Evolutionary conservation across 768 basidiomycete species (phyloP).

Genomic region (Amanita rubescens): DNA sequence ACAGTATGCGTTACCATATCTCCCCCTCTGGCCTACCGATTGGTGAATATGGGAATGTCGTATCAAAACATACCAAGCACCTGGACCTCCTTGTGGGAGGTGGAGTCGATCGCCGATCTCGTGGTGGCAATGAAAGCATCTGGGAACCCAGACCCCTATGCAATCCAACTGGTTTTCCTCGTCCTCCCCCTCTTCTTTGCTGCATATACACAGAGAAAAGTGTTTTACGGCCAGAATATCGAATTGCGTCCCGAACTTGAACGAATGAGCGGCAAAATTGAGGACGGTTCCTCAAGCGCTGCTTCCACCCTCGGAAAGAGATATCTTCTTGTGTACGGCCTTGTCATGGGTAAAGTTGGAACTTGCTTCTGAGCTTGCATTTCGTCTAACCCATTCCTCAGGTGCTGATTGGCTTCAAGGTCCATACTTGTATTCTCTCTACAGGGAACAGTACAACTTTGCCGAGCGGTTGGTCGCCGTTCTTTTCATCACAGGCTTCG

Average conservation of each 20-base stretch:
- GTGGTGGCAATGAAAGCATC: background rate
- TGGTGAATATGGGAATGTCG: background rate
- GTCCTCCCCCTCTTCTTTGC: conserved; percentile 24
- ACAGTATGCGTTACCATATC: background rate
- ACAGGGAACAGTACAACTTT: conserved; percentile 59
- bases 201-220: conserved; percentile 25
- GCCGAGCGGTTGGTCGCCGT: conserved; percentile 59
- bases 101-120: background rate
- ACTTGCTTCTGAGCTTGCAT: background rate
- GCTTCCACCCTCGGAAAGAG: conserved; percentile 21
- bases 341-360: conserved; percentile 59
- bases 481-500: conserved; percentile 72
- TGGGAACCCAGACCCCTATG: conserved; percentile 25
- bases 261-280: background rate
- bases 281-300: background rate
- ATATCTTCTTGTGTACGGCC: conserved; percentile 61
- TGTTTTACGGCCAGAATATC: conserved; percentile 12
- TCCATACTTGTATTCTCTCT: conserved; percentile 71
- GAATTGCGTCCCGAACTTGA: background rate
- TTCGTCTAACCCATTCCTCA: conserved; percentile 16
- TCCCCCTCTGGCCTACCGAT: background rate
- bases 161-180: conserved; percentile 31
- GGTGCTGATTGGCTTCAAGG: conserved; percentile 79
- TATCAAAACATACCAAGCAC: background rate
- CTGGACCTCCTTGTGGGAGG: background rate